Base-by-base conservation (phyloP, 805 yeast species). In the Debaryomyces castellii region DNA sequence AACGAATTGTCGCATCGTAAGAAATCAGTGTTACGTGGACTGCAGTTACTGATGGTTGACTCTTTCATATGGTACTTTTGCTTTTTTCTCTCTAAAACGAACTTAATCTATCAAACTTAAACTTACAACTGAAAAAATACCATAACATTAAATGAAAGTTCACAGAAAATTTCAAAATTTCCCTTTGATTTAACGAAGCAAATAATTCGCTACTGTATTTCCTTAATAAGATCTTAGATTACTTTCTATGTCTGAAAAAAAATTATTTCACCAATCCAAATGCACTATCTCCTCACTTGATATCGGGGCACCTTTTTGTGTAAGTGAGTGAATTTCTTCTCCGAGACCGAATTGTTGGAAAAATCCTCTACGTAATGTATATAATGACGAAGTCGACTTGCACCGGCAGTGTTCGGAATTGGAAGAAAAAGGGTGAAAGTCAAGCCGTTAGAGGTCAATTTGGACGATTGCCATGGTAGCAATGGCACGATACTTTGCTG, bases 301-400 rank as follows among this genome's bases (percentile, higher is more conserved):
- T 20, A 35, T 37, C 28, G 40, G n/a, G 27, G 14, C 25, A 22
- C 5, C 12, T 10, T 23, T 22, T 37, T 37, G 40, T 22, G 40
- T 37, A 23, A 37, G 5, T 35, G 14, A 11, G 38, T 21, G 5
- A 35, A 37, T 18, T 37, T 16, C 40, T 23, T 37, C 40, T 37
- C 40, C 40, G 40, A 37, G 40, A 37, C 40, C 40, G 40, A 37
- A 37, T 22, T 37, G 40, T 37, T 37, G 40, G 40, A 14, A 14
- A 35, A 35, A 12, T 35, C 5, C 34, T 30, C 18, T 14, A 30
- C 8, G 10, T 17, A 30, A 14, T 30, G 34, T 30, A 30, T 17
- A 30, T 14, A 30, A 30, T 17, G 12, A 30, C 5, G 14, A 25
- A 25, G 34, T 14, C 34, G 20, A 30, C 7, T 8, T 16, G 14